Base-by-base conservation (phyloP, 805 yeast genomes). In the Pichia cabralensis region DNA sequence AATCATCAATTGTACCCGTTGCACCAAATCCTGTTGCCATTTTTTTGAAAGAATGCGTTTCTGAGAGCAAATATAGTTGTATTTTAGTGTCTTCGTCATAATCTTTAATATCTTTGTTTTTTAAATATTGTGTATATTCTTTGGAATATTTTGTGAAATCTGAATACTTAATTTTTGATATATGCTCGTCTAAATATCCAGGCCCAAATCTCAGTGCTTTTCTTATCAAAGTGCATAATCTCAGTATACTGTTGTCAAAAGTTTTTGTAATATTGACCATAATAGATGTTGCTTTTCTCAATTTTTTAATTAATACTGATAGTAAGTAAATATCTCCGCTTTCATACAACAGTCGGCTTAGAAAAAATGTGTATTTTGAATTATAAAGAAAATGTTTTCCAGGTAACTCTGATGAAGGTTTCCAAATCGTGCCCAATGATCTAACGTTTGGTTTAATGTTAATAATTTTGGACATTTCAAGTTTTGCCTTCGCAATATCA, bases 321-420 rank as follows among this genome's bases (percentile, higher is more conserved):
- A 92, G 58, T 0, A 75, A 63, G 12, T 68, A 69, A 30, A 80
- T 61, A 46, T 85, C 89, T 8, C 64, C 57, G 8, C 69, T 62
- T 18, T 62, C 55, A 22, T 65, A 59, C 17, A 83, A 54, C 17
- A 88, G 48, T 16, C 69, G 69, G 30, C 80, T 67, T 46, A 67
- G 77, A 49, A 78, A 80, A 30, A 61, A 53, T 16, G 83, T 70
- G 50, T 92, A 89, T 35, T 76, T 73, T 43, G 65, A 69, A 22
- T 80, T 78, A 56, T 80, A 85, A 9, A 74, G 74, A 52, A 86
- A 89, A 56, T 89, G 96, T 46, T 82, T 84, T 0, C 99, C 99
- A 0, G 96, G 92, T 15, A 94, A 60, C 53, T 94, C 98, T 46
- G 66, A 55, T 31, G 86, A 95, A 0, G 96, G 94, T 46, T 85